A percentile compares a stretch with the other conserved stretches of the same genome.
Evolutionary conservation across 2,329 filamentous ascomycete species (phyloP).

Genomic region (Penicillium decumbens): DNA sequence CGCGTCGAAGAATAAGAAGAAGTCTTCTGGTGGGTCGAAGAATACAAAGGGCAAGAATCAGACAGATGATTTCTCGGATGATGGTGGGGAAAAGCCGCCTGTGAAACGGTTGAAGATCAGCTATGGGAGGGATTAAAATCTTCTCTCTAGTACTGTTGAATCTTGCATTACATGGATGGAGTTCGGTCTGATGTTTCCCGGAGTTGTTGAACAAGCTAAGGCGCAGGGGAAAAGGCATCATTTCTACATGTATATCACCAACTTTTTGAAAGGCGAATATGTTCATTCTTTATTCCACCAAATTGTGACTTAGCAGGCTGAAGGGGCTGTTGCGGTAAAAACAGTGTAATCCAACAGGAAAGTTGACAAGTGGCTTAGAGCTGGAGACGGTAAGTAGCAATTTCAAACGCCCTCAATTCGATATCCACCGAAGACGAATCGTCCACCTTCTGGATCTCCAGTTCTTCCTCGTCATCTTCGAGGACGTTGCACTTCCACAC

Average conservation of each 20-base stretch:
- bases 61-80: conserved; percentile 32
- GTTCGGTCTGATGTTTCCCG: not conserved
- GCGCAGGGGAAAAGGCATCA: not conserved
- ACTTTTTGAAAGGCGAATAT: not conserved
- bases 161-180: conserved; percentile 4
- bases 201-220: not conserved
- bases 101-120: conserved; percentile 45
- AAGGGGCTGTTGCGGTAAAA: not conserved
- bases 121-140: conserved; percentile 39
- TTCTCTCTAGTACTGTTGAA: not conserved
- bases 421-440: conserved; percentile 52
- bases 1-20: conserved; percentile 43
- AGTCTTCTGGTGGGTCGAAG: conserved; percentile 30
- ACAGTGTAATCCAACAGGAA: not conserved
- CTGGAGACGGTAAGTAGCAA: conserved; percentile 70
- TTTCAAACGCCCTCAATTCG: conserved; percentile 73
- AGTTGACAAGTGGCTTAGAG: conserved; percentile 31
- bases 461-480: conserved; percentile 74
- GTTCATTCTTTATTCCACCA: not conserved
- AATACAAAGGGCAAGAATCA: conserved; percentile 29
- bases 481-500: conserved; percentile 81
- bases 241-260: conserved; percentile 5
- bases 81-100: conserved; percentile 37
- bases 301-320: not conserved
- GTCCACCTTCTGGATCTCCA: conserved; percentile 47